phyloP scores from a whole-genome alignment of 2,329 filamentous ascomycete genomes.

The Neofusicoccum laricinum region DNA sequence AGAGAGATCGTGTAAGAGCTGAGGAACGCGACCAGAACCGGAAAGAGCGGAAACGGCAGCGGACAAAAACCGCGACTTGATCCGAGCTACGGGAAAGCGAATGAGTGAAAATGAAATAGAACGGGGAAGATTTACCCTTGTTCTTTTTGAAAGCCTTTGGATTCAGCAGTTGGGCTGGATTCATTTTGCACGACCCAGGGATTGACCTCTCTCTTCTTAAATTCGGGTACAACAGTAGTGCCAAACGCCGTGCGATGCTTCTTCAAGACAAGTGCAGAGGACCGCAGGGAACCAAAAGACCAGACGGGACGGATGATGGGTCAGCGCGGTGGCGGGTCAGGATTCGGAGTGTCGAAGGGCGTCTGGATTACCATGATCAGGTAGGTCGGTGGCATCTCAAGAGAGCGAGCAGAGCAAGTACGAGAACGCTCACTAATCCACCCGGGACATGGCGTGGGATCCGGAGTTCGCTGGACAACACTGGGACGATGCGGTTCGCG shows the following conservation, averaged over 20 bases:
- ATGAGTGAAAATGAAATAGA: background rate
- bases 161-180: slow-evolving; percentile 35
- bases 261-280: background rate
- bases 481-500: background rate
- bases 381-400: background rate
- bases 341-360: background rate
- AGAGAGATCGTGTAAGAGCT: background rate
- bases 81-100: background rate
- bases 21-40: background rate
- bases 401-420: background rate
- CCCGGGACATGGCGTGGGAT: background rate
- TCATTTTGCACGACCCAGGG: slow-evolving; percentile 23
- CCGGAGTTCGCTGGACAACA: background rate
- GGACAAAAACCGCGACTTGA: background rate
- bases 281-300: background rate
- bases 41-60: background rate
- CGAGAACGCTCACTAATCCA: background rate
- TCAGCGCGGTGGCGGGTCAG: slow-evolving; percentile 9
- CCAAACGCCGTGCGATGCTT: background rate
- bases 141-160: slow-evolving; percentile 36
- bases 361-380: background rate
- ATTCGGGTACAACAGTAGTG: background rate
- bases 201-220: background rate
- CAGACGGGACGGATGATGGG: background rate
- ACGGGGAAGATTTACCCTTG: slow-evolving; percentile 20